phyloP scores from a whole-genome alignment of 2,329 filamentous ascomycete genomes.

The Xylariaceae sp. region DNA sequence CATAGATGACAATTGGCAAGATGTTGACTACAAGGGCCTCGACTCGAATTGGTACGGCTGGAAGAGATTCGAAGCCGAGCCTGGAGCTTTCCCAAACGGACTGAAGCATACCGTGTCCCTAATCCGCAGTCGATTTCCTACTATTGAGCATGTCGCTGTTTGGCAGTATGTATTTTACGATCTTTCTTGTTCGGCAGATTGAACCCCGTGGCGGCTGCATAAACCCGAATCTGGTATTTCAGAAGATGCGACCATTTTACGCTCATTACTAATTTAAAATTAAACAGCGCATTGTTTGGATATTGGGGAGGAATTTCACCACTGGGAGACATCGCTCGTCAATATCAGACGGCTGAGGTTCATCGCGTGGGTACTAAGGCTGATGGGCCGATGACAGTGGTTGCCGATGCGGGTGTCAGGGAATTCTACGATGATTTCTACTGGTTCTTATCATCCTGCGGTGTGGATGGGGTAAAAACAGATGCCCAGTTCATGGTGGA shows the following conservation, averaged over 20 bases:
- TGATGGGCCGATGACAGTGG: conserved; percentile 64
- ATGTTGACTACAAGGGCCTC: conserved; percentile 53
- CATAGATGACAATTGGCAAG: conserved; percentile 97
- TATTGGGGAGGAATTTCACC: conserved; percentile 91
- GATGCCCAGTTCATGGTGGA: conserved; percentile 91
- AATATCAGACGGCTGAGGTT: conserved; percentile 70
- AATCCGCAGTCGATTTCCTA: conserved; percentile 65
- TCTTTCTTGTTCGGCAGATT: not conserved
- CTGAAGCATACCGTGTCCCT: conserved; percentile 65
- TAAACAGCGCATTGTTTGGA: conserved; percentile 58
- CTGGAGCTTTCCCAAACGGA: conserved; percentile 72
- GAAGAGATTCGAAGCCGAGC: conserved; percentile 83
- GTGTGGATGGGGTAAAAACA: conserved; percentile 85
- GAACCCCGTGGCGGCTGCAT: not conserved
- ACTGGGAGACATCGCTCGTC: conserved; percentile 65
- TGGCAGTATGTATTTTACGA: conserved; percentile 63
- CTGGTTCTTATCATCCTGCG: conserved; percentile 65
- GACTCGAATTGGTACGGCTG: conserved; percentile 60
- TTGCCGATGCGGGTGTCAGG: conserved; percentile 69
- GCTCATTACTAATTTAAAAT: not conserved
- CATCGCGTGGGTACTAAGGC: conserved; percentile 48
- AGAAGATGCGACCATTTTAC: conserved; percentile 14
- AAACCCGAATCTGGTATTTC: no score
- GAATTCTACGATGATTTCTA: conserved; percentile 92
- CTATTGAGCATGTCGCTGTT: conserved; percentile 79